Conservation (phyloP, 2,329 filamentous ascomycete species). For the Botrytis paeoniae region DNA sequence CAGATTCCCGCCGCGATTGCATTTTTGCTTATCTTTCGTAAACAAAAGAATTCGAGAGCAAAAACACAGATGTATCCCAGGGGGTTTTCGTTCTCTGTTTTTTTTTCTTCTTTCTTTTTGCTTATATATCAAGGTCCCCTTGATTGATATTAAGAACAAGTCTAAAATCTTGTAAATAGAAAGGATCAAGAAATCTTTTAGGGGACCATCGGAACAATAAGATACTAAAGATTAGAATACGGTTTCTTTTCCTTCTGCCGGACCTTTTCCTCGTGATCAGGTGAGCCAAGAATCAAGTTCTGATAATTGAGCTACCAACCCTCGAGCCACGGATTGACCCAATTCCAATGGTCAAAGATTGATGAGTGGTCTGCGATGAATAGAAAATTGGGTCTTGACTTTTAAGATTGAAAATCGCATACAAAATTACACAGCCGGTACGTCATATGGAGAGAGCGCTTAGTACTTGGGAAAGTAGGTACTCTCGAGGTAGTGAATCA, state of each 20-base stretch:
- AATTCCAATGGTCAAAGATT: neutral
- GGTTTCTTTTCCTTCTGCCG: neutral
- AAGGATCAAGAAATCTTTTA: neutral
- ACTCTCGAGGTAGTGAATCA: neutral
- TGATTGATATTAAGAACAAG: neutral
- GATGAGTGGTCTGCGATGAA: neutral
- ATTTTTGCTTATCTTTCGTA: conserved; percentile 12
- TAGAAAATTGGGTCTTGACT: neutral
- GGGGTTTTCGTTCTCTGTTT: neutral
- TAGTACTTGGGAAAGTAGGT: neutral
- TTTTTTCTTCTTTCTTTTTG: neutral
- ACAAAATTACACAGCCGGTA: neutral
- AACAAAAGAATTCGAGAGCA: neutral
- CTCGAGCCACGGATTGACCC: conserved; percentile 1
- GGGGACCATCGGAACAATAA: neutral
- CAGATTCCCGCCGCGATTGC: conserved; percentile 9
- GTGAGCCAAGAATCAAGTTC: conserved; percentile 1
- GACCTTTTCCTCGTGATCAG: neutral
- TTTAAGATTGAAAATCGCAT: neutral
- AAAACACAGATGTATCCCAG: neutral
- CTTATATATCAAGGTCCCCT: neutral
- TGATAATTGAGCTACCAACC: neutral
- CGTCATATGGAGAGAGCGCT: neutral
- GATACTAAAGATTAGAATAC: neutral
- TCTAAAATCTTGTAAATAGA: neutral